phyloP scores from a whole-genome alignment of 768 basidiomycete species.

The Tricholoma sp. region DNA sequence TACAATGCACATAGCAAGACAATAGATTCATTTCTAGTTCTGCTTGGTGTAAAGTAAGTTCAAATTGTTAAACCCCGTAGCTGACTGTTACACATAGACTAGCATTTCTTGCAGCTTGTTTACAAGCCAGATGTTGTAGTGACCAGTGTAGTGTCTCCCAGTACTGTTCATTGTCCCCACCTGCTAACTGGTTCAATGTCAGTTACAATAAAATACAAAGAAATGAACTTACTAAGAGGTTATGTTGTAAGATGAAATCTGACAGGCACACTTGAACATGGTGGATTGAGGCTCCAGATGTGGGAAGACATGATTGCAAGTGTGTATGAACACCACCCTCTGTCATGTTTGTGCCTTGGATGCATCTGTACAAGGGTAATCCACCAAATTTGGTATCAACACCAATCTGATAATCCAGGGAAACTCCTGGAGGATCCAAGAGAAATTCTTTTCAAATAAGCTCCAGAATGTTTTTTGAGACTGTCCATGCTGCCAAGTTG shows the following conservation, averaged over 20 bases:
- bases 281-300: slow-evolving; percentile 1
- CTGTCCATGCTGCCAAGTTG: background rate
- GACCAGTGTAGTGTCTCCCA: no score
- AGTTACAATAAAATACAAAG: no score
- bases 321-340: slow-evolving; percentile 1
- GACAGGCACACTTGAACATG: background rate
- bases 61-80: no score
- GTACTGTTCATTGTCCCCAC: no score
- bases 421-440: slow-evolving; percentile 28
- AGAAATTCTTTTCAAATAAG: slow-evolving; percentile 19
- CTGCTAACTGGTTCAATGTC: no score
- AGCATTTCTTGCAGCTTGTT: no score
- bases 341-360: background rate
- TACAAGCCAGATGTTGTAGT: no score
- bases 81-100: no score
- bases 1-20: no score
- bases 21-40: no score
- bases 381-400: slow-evolving; percentile 15
- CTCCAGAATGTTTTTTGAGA: background rate
- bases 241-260: background rate
- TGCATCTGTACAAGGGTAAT: slow-evolving; percentile 17
- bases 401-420: slow-evolving; percentile 16
- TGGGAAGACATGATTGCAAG: background rate
- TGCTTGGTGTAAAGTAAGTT: no score
- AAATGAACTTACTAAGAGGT: background rate